Evolutionary conservation across 2,329 filamentous ascomycete genomes (phyloP), one percentile per base, ranked within the genome.

Genomic region (Microascus cirrosus): DNA sequence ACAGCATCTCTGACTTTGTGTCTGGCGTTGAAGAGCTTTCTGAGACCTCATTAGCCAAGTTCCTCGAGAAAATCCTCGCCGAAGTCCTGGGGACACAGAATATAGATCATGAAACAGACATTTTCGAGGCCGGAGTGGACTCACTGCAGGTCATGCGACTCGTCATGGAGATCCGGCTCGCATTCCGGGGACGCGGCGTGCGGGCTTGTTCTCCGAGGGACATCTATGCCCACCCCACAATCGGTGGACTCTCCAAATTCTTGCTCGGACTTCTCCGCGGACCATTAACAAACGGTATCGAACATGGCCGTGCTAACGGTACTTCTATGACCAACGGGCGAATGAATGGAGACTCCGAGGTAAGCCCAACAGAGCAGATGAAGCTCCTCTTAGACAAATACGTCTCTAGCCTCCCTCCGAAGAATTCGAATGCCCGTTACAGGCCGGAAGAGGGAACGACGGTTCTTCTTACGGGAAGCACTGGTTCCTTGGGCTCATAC

Each of bases 401-500:
- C 62, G 68, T 65, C 0, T 13, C 59, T 1, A 53, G 67, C 36
- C 63, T 72, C 1, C 64, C 64, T 2, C 48, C 55, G 1, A 59
- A 64, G 2, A 60, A 51, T 35, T 34, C 60, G 2, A 58, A 58
- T 18, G 65, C 68, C 34, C 61, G 66, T 1, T 56, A 62, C 20
- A 64, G 69, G 0, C 55, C 61, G 7, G 59, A 63, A 15, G 62
- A 71, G 58, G 58, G 68, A 58, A 61, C 74, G 61, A 90, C 86
- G 0, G 78, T 94, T 12, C 86, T 96, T 68, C 73, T 96, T 11
- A 96, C 91, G 1, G 92, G 92, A 24, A 89, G 87, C 3, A 96
- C 92, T 6, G 92, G 92, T 2, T 95, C 95, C 72, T 72, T 96
- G 22, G 92, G 91, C 18, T 82, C 89, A 0, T 94, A 91, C 66